Conservation (phyloP, 2,329 filamentous ascomycete species). For the Drechslerella dactyloides region DNA sequence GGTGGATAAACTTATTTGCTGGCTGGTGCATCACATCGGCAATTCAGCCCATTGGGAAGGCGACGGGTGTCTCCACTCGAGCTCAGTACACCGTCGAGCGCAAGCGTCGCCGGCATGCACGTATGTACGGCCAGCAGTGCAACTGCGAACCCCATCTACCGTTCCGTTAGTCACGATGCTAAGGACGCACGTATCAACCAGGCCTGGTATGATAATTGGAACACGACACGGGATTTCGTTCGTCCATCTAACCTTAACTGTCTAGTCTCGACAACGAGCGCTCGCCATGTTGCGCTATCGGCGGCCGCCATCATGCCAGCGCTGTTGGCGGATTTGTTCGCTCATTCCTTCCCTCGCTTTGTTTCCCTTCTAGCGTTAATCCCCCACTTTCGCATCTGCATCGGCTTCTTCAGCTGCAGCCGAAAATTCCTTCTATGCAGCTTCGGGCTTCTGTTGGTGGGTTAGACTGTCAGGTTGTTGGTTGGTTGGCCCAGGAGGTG, state of each 20-base stretch:
- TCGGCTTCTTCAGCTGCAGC: conserved; percentile 30
- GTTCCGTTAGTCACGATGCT: conserved; percentile 2
- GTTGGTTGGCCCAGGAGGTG: neutral
- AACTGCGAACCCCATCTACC: neutral
- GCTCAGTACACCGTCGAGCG: neutral
- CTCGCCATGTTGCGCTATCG: neutral
- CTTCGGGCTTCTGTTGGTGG: conserved; percentile 15
- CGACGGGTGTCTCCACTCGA: conserved; percentile 2
- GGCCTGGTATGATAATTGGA: neutral
- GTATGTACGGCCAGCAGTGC: neutral
- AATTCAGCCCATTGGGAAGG: neutral
- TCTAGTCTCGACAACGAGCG: neutral
- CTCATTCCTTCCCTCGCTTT: neutral
- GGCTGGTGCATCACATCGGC: neutral
- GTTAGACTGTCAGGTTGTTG: conserved; percentile 2
- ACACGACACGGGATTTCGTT: neutral
- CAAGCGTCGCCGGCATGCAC: too few species aligned
- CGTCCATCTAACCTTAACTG: neutral
- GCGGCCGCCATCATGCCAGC: neutral
- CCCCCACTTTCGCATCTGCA: conserved; percentile 10
- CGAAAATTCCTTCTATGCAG: conserved; percentile 41
- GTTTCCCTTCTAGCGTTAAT: neutral
- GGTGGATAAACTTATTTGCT: neutral
- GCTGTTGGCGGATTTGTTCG: neutral
- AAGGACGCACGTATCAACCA: neutral